Evolutionary conservation across 306 rosid species (phyloP).

Genomic region (Ceratonia siliqua): DNA sequence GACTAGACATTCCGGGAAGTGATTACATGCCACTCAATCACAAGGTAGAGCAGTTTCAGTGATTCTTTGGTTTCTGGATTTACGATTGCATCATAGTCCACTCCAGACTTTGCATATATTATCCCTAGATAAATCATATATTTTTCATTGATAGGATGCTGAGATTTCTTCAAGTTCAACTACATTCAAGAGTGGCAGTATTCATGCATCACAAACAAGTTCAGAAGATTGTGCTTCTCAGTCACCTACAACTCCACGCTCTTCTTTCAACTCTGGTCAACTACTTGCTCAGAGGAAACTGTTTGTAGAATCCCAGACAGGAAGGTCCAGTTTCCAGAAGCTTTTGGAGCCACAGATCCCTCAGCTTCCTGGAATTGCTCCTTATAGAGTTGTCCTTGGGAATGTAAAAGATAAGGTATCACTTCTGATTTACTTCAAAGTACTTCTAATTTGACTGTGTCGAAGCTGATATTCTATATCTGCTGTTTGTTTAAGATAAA

Average conservation of each 20-base stretch:
- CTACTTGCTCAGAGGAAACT: conserved; percentile 60
- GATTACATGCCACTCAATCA: conserved; percentile 50
- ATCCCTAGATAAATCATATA: conserved; percentile 16
- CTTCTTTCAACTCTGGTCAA: conserved; percentile 59
- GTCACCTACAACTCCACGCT: conserved; percentile 36
- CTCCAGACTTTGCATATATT: neutral
- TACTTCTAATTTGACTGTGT: conserved; percentile 16
- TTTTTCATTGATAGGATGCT: conserved; percentile 47
- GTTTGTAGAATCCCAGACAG: conserved; percentile 61
- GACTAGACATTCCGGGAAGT: conserved; percentile 59
- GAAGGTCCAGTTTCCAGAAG: conserved; percentile 85
- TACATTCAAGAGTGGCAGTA: conserved; percentile 31
- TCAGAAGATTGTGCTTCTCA: conserved; percentile 40
- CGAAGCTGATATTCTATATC: conserved; percentile 16
- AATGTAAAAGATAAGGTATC: conserved; percentile 81
- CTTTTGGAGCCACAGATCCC: conserved; percentile 84
- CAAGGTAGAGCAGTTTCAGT: conserved; percentile 53
- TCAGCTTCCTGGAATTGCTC: conserved; percentile 73
- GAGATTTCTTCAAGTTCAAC: conserved; percentile 44
- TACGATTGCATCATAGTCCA: neutral
- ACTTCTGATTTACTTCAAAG: conserved; percentile 26
- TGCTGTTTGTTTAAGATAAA: conserved; percentile 19
- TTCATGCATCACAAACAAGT: conserved; percentile 26
- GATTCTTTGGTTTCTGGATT: conserved; percentile 29
- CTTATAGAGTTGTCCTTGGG: conserved; percentile 85